Evolutionary conservation across 139 green algal species (phyloP).

Genomic region (Diplosphaera chodatii): DNA sequence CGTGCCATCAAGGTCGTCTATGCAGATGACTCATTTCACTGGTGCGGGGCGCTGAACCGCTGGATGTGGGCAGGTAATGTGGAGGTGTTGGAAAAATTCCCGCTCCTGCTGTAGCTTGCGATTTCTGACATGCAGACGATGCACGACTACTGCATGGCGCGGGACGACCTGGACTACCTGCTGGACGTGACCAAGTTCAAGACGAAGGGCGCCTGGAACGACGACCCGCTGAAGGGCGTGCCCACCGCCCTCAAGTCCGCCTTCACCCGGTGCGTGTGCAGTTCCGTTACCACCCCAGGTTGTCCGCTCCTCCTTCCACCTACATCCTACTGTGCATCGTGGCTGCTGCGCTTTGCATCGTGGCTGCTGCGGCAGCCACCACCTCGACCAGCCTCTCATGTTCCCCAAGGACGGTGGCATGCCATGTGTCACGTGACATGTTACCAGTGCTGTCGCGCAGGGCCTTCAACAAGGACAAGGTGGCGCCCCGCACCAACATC

Average conservation of each 20-base stretch:
- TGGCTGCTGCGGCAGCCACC: no score
- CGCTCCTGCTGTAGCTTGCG: no score
- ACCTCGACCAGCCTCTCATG: no score
- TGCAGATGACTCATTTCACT: no score
- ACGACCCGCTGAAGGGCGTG: slow-evolving; percentile 69
- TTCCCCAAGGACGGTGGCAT: no score
- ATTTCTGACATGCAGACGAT: slow-evolving; percentile 21
- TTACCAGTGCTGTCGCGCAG: slow-evolving; percentile 24
- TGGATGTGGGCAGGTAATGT: no score
- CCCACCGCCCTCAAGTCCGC: slow-evolving; percentile 54
- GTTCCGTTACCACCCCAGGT: no score
- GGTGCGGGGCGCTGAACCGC: no score
- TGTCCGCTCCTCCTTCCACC: neutral
- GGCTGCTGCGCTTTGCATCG: no score
- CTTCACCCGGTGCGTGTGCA: slow-evolving; percentile 58
- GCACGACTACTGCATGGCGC: slow-evolving; percentile 55
- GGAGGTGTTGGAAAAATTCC: no score
- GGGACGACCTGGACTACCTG: slow-evolving; percentile 52
- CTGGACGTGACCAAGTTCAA: slow-evolving; percentile 86
- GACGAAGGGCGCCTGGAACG: slow-evolving; percentile 56
- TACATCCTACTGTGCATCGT: neutral
- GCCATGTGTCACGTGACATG: no score
- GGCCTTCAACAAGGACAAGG: slow-evolving; percentile 53
- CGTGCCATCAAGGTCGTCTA: no score
- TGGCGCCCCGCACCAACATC: slow-evolving; percentile 26